Base-by-base conservation (phyloP, 2,329 filamentous ascomycete species). In the Monosporascus sp. region DNA sequence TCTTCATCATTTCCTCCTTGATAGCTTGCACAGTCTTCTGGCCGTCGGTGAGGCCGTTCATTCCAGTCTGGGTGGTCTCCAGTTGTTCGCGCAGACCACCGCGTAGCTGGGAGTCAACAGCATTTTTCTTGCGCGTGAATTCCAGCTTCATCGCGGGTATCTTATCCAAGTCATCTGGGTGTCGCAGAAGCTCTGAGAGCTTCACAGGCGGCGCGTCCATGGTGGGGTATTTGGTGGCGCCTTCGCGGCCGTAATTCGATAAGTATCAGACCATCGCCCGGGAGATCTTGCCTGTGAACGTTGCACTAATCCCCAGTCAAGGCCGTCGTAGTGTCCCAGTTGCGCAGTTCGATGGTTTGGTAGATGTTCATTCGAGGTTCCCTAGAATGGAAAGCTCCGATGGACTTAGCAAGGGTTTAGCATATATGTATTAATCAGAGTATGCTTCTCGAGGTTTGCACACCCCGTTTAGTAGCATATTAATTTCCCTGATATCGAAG, bases 1-100 rank as follows among this genome's bases (percentile, higher is more conserved):
- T 97, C 74, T 93, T 95, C 79, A 95, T 91, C 84, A 99, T 94
- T 76, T 99, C 94, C 61, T 97, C 93, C 72, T 96, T 96, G 74
- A 97, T 97, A 64, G 88, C 83, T 67, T 90, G 88, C 37, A 99
- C 89, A 56, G 90, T 90, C 70, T 92, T 89, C 72, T 97, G 92
- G 53, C 92, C 92, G 67, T 97, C 91, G 45, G 83, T 85, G 60
- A 99, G 86, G 57, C 89, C 89, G 60, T 77, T 87, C 86, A 99
- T 96, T 70, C 94, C 94, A 61, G 88, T 83, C 74, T 97, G 93
- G 11, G 94, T 97, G 51, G 92, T 88, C 74, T 96, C 90, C 54
- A 99, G 82, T 78, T 99, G 94, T 66, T 96, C 91, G 63, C 89
- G 86, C 60, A 97, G 81, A 38, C 90, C 92, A 70, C 85, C 85